Base-by-base conservation (phyloP, 805 yeast genomes). In the Yamadazyma insecticola region DNA sequence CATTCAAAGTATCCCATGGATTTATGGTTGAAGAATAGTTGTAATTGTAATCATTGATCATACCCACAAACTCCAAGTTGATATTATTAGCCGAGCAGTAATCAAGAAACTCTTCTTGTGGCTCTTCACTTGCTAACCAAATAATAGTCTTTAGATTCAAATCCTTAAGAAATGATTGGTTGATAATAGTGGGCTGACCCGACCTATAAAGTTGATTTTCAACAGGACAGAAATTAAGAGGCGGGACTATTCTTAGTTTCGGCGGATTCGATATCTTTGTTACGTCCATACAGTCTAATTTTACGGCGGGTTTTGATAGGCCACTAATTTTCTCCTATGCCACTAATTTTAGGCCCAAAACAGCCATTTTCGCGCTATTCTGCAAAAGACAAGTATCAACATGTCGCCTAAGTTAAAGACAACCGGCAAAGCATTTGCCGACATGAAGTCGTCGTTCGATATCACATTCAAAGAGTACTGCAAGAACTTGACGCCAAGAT, bases 41-140 rank as follows among this genome's bases (percentile, higher is more conserved):
- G 31, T 55, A 51, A 40, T 55, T 55, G 21, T 35, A 41, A 41
- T 88, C 95, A 16, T 86, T 81, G 32, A 80, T 76, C 30, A 83
- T 72, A 2, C 94, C 94, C 22, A 86, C 81, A 55, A 86, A 92
- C 55, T 84, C 90, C 27, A 92, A 67, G 39, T 73, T 72, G 39
- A 92, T 87, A 36, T 75, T 72, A 44, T 81, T 70, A 14, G 69
- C 73, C 37, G 81, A 85, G 27, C 89, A 84, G 54, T 85, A 92
- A 47, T 81, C 89, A 32, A 88, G 60, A 41, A 92, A 75, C 29
- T 80, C 83, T 48, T 90, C 97, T 38, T 78, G 82, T 0, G 98
- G 98, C 53, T 90, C 98, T 51, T 90, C 98, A 22, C 83, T 81
- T 1, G 97, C 96, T 26, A 92, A 67, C 98, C 98, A 90, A 5